phyloP scores from a whole-genome alignment of 805 yeast genomes.

The Saitoella complicata region DNA sequence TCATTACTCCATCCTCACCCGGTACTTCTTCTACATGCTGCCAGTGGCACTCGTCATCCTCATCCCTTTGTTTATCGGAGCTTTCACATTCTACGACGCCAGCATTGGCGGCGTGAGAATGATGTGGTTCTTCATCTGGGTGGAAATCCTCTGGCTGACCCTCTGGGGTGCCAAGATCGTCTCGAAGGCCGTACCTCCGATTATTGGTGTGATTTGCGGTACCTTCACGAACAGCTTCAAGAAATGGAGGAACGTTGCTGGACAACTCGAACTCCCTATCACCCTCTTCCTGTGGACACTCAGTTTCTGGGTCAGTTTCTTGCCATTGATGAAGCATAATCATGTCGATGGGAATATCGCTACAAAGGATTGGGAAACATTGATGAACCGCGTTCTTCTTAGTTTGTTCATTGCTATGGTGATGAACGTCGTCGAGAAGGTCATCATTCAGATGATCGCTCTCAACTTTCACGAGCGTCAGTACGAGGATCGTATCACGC shows the following conservation, averaged over 20 bases:
- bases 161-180: conserved; percentile 2
- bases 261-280: conserved; percentile 1
- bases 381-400: conserved; percentile 20
- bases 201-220: neutral
- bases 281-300: conserved; percentile 1
- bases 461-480: conserved; percentile 26
- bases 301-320: neutral
- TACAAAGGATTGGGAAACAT: too few relatives aligned
- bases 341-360: neutral
- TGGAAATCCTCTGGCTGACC: conserved; percentile 3
- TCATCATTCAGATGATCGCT: conserved; percentile 24
- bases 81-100: neutral
- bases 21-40: conserved; percentile 1
- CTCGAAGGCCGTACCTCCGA: neutral
- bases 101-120: conserved; percentile 1
- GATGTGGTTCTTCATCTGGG: conserved; percentile 4
- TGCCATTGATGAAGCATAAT: neutral
- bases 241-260: conserved; percentile 1
- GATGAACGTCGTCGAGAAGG: conserved; percentile 22
- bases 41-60: neutral
- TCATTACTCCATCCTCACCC: neutral
- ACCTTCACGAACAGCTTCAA: neutral
- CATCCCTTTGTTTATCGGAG: conserved; percentile 1
- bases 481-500: conserved; percentile 23
- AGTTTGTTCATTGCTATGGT: conserved; percentile 23